These are phyloP conservation scores for Aspergillus nidulans DNA, from an alignment of 495 filamentous ascomycete species.

Conservation along the genomic window DNA sequence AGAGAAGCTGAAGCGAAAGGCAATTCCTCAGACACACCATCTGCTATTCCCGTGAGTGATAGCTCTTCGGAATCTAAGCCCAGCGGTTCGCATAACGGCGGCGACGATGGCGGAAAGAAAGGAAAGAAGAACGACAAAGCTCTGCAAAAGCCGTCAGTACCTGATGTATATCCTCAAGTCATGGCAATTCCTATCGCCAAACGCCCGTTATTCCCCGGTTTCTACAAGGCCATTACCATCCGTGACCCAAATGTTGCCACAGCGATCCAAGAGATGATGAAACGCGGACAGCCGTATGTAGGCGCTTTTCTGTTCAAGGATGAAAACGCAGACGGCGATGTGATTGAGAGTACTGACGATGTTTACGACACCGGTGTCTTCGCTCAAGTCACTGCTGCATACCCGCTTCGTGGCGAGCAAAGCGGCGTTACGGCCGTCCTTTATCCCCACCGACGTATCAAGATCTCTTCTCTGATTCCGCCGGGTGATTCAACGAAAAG, in stretches of 20 bases:
- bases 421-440: conserved; percentile 82
- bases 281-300: conserved; percentile 96
- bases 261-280: conserved; percentile 94
- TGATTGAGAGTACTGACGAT: conserved; percentile 80
- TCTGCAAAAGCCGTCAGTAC: conserved; percentile 79
- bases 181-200: conserved; percentile 98
- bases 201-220: conserved; percentile 92
- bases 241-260: conserved; percentile 81
- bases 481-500: conserved; percentile 47
- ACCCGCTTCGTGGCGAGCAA: conserved; percentile 77
- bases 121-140: conserved; percentile 71
- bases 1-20: conserved; percentile 35
- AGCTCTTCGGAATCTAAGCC: conserved; percentile 42
- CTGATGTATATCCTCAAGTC: conserved; percentile 95
- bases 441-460: conserved; percentile 94
- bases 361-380: conserved; percentile 96
- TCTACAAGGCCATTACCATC: conserved; percentile 98
- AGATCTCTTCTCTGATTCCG: conserved; percentile 73
- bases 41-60: conserved; percentile 43
- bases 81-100: conserved; percentile 42
- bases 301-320: conserved; percentile 97
- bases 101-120: conserved; percentile 49
- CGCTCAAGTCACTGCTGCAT: conserved; percentile 93
- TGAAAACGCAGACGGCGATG: conserved; percentile 84
- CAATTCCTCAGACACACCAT: conserved; percentile 40